A percentile compares a stretch with the other conserved stretches of the same genome.
These are phyloP conservation scores for Pholiota molesta DNA, from an alignment of 768 basidiomycete genomes.

Conservation along the genomic window DNA sequence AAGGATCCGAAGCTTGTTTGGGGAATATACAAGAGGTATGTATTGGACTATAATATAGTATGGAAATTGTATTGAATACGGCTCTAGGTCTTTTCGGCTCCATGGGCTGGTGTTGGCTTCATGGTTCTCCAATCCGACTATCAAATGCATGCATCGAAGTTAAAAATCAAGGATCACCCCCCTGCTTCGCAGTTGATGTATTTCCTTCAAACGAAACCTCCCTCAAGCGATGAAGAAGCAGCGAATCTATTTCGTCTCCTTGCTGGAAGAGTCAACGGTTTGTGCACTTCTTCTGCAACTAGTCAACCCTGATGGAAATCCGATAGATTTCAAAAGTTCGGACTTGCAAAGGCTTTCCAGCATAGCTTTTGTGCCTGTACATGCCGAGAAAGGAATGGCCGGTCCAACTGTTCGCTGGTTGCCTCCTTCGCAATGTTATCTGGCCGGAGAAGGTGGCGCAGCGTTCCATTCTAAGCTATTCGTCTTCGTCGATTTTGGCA, in stretches of 20 bases:
- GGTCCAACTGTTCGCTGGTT: conserved; percentile 45
- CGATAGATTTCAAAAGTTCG: conserved; percentile 56
- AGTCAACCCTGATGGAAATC: background rate
- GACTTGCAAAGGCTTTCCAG: conserved; percentile 62
- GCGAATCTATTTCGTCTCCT: conserved; percentile 70
- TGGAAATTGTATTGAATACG: background rate
- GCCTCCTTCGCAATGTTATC: conserved; percentile 70
- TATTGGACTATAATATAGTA: background rate
- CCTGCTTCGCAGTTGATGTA: conserved; percentile 60
- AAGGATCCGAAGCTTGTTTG: conserved; percentile 52
- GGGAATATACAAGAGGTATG: conserved; percentile 68
- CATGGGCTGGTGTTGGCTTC: conserved; percentile 81
- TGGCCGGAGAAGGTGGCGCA: conserved; percentile 53
- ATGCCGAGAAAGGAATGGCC: conserved; percentile 29
- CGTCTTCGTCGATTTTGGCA: conserved; percentile 87
- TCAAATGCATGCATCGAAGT: conserved; percentile 58
- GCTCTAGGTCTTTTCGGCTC: conserved; percentile 66
- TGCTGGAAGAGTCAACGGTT: conserved; percentile 51
- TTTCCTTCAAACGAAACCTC: conserved; percentile 61
- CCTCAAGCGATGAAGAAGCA: conserved; percentile 56
- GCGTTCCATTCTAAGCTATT: conserved; percentile 82
- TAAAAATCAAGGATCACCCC: conserved; percentile 74
- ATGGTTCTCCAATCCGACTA: conserved; percentile 58
- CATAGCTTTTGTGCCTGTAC: conserved; percentile 69
- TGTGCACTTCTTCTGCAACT: background rate